Conservation (phyloP, 805 yeast genomes). For the Kurtzmaniella cleridarum region DNA sequence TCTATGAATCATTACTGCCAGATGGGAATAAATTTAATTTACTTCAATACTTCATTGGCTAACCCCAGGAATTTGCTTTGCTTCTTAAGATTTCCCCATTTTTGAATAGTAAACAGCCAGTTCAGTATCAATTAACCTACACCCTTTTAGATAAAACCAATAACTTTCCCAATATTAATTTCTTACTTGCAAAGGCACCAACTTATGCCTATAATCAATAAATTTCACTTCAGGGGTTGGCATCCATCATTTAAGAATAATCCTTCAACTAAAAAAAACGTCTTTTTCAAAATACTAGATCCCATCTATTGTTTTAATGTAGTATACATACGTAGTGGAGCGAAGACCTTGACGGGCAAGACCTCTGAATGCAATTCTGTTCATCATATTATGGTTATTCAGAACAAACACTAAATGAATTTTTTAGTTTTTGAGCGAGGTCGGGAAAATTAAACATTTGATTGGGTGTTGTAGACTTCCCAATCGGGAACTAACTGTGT, state of each 20-base stretch:
- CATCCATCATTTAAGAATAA: no score
- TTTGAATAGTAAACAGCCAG: no score
- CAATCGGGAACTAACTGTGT: constrained; percentile 3
- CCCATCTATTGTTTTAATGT: neutral
- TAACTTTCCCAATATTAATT: neutral
- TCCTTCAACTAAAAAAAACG: no score
- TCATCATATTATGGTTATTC: constrained; percentile 23
- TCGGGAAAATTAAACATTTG: constrained; percentile 18
- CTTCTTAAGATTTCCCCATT: no score
- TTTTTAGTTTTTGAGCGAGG: constrained; percentile 16
- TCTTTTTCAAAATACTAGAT: no score
- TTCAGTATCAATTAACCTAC: no score
- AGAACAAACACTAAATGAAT: neutral
- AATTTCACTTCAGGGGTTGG: neutral
- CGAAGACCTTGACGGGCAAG: constrained; percentile 38
- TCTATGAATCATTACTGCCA: no score
- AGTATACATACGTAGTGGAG: constrained; percentile 37
- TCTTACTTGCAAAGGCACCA: neutral
- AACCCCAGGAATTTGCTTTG: no score
- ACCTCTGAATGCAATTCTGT: constrained; percentile 41
- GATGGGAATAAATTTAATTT: no score
- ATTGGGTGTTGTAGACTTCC: constrained; percentile 32
- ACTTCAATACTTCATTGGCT: no score
- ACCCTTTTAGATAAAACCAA: no score
- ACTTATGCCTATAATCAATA: neutral